Evolutionary conservation across 306 rosid genomes (phyloP), one percentile per base, ranked within the genome.

Genomic region (Cucurbita pepo): DNA sequence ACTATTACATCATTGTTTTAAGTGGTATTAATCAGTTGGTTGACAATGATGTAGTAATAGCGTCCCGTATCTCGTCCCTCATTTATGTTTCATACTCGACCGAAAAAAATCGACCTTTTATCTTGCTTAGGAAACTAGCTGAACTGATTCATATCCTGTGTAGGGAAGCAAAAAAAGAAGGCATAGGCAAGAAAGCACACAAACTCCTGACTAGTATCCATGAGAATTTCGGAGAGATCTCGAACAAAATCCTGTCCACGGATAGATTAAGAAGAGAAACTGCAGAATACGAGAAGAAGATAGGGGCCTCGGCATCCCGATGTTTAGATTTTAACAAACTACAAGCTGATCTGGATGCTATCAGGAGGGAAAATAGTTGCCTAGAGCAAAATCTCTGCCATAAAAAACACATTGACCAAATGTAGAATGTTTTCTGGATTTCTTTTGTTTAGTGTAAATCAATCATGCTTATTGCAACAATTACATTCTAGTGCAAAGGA

Each of bases 121-220:
- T 48, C 43, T 36, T 3, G 14, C 73, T 8, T 5, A 52, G 57
- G 16, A 67, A 22, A 45, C 56, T 67, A 47, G 56, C 56, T 25
- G 36, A 67, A 67, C 43, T 25, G 57, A 48, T 67, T 30, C 58
- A 67, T 77, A 58, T 53, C 56, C 56, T 25, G 25, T 80, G 76
- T 88, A 93, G 98, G 87, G 97, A 93, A 85, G 96, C 86, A 41
- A 90, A 87, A 89, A 93, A 88, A 70, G 94, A 90, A 48, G 78
- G 86, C 40, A 79, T 82, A 7, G 98, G 90, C 16, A 76, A 55
- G 71, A 92, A 86, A 78, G 92, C 87, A 60, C 88, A 91, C 76
- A 86, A 83, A 85, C 88, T 94, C 19, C 86, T 91, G 60, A 82
- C 89, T 53, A 82, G 88, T 89, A 85, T 94, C 82, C 99, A 91